Evolutionary conservation across 192 early-diverging fungal genomes (phyloP).

Genomic region (Linderina pennispora): DNA sequence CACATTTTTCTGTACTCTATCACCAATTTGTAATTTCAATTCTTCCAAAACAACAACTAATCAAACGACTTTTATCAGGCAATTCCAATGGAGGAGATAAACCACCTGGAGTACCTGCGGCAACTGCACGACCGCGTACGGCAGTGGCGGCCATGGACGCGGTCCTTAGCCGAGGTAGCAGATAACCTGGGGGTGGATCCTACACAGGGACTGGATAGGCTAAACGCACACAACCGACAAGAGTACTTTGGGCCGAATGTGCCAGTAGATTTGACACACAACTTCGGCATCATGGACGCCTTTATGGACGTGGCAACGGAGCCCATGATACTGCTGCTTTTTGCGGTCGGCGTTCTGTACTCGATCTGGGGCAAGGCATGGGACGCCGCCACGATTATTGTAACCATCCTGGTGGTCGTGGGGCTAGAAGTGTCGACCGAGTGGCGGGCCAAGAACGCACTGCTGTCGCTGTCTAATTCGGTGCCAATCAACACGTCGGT

Average conservation of each 20-base stretch:
- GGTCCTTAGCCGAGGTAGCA: conserved; percentile 23
- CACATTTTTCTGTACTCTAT: no score
- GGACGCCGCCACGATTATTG: conserved; percentile 22
- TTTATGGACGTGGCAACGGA: conserved; percentile 13
- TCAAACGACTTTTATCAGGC: no score
- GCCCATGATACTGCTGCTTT: conserved; percentile 30
- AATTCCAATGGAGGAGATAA: conserved; percentile 23
- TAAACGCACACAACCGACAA: conserved; percentile 21
- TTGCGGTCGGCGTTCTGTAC: conserved; percentile 22
- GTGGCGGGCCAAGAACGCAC: conserved; percentile 18
- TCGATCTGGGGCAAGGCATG: conserved; percentile 36
- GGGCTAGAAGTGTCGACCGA: conserved; percentile 19
- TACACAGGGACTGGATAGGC: conserved; percentile 18
- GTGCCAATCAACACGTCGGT: conserved; percentile 30
- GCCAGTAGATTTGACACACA: conserved; percentile 14
- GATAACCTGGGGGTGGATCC: conserved; percentile 34
- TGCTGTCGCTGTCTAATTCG: conserved; percentile 24
- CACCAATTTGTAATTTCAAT: no score
- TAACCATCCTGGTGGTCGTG: conserved; percentile 11
- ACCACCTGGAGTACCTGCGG: conserved; percentile 22
- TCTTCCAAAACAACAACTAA: no score
- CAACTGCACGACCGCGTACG: conserved; percentile 12
- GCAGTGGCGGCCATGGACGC: conserved; percentile 31
- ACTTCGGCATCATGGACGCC: conserved; percentile 7
- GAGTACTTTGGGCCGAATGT: conserved; percentile 26